A percentile compares a stretch with the other conserved stretches of the same genome.
These are phyloP conservation scores for Fraxinus pennsylvanica DNA, from an alignment of 257 asterid species.

Conservation along the genomic window DNA sequence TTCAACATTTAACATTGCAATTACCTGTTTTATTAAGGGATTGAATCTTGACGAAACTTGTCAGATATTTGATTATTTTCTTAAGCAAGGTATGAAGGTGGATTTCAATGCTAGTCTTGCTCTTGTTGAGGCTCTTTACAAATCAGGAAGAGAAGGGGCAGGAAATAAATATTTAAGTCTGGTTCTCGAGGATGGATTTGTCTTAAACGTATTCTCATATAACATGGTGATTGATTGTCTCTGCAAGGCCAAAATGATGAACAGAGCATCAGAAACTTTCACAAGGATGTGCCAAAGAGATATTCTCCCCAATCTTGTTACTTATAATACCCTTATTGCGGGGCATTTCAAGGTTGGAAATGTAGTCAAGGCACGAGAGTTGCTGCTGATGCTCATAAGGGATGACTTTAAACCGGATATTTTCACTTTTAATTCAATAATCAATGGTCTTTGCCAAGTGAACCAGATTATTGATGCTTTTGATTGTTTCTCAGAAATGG, in stretches of 20 bases:
- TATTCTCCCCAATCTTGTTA: constrained; percentile 61
- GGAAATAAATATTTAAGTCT: constrained; percentile 57
- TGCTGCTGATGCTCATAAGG: constrained; percentile 57
- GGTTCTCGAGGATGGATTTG: constrained; percentile 48
- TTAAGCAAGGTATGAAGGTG: constrained; percentile 48
- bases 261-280: constrained; percentile 55
- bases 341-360: constrained; percentile 70
- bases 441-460: constrained; percentile 72
- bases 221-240: constrained; percentile 82
- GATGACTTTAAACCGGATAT: constrained; percentile 67
- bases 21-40: constrained; percentile 71
- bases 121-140: constrained; percentile 60
- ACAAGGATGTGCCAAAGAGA: constrained; percentile 56
- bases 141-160: constrained; percentile 49
- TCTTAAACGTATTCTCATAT: constrained; percentile 52
- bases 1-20: constrained; percentile 50
- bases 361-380: constrained; percentile 46
- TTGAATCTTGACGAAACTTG: constrained; percentile 61
- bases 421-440: constrained; percentile 75
- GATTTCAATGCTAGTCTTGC: constrained; percentile 53
- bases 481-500: constrained; percentile 76
- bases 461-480: constrained; percentile 66
- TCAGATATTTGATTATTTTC: constrained; percentile 52
- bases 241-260: constrained; percentile 73
- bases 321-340: constrained; percentile 74